These are phyloP conservation scores for Trichoderma atroviride DNA, from an alignment of 2,329 filamentous ascomycete genomes.

Conservation along the genomic window DNA sequence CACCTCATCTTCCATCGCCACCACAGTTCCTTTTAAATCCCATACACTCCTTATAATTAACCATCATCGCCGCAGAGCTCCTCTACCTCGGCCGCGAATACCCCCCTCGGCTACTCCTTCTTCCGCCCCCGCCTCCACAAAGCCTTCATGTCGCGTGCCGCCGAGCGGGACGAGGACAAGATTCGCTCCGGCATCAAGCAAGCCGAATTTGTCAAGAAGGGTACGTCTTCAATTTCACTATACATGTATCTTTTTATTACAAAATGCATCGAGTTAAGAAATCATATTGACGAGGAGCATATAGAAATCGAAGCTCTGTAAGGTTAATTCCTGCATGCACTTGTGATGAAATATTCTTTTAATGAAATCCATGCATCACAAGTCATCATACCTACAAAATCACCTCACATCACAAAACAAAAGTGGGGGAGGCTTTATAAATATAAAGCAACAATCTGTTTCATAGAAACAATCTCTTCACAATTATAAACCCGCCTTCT, in stretches of 20 bases:
- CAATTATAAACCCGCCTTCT: not conserved
- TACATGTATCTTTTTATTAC: not conserved
- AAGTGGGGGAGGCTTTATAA: not conserved
- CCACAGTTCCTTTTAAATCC: not conserved
- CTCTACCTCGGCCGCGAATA: conserved; percentile 85
- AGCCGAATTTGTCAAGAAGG: conserved; percentile 90
- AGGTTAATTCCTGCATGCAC: conserved; percentile 45
- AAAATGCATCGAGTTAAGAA: not conserved
- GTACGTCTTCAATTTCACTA: conserved; percentile 46
- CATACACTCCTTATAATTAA: not conserved
- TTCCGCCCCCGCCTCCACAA: conserved; percentile 80
- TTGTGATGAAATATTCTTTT: not conserved
- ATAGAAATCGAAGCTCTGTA: conserved; percentile 90
- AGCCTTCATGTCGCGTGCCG: conserved; percentile 78
- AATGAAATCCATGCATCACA: not conserved
- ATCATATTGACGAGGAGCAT: not conserved
- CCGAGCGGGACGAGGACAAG: conserved; percentile 69
- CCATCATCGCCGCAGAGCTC: conserved; percentile 61
- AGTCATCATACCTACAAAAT: not conserved
- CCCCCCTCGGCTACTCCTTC: conserved; percentile 79
- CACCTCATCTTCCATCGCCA: not conserved
- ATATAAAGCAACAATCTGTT: not conserved
- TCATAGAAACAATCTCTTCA: not conserved
- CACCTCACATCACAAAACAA: not conserved
- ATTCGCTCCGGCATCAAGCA: conserved; percentile 75